phyloP scores from a whole-genome alignment of 1,139 yeast species.

The Taphrina flavorubra region DNA sequence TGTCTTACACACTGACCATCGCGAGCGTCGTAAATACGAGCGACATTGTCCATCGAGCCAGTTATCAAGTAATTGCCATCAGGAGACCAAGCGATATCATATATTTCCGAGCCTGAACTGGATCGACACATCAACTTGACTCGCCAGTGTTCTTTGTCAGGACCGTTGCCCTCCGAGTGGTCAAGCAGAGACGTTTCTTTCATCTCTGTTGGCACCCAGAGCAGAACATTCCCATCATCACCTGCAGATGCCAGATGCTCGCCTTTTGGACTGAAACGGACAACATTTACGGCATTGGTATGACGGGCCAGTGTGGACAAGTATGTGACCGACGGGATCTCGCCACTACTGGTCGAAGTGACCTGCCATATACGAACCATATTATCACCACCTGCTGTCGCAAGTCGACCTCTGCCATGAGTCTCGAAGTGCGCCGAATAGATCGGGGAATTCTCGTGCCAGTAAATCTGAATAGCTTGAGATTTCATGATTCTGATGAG shows the following conservation, averaged over 20 bases:
- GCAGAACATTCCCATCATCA: constrained; percentile 85
- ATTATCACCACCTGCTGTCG: constrained; percentile 95
- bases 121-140: constrained; percentile 63
- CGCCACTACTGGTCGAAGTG: constrained; percentile 41
- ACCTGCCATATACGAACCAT: constrained; percentile 61
- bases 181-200: constrained; percentile 47
- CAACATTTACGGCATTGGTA: constrained; percentile 92
- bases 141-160: constrained; percentile 74
- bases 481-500: constrained; percentile 8
- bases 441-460: constrained; percentile 85
- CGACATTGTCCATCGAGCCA: constrained; percentile 88
- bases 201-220: constrained; percentile 71
- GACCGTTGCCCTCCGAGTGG: constrained; percentile 57
- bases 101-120: constrained; percentile 70
- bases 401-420: constrained; percentile 54
- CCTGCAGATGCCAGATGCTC: constrained; percentile 78
- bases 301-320: constrained; percentile 82
- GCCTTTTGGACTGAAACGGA: constrained; percentile 75
- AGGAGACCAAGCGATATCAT: constrained; percentile 93
- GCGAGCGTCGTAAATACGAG: constrained; percentile 67
- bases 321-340: constrained; percentile 59
- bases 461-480: constrained; percentile 68
- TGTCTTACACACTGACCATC: constrained; percentile 60
- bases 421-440: constrained; percentile 85
- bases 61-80: constrained; percentile 74